Evolutionary conservation across 2,329 filamentous ascomycete species (phyloP).

Genomic region (Paracorniculantispora psalliotae): DNA sequence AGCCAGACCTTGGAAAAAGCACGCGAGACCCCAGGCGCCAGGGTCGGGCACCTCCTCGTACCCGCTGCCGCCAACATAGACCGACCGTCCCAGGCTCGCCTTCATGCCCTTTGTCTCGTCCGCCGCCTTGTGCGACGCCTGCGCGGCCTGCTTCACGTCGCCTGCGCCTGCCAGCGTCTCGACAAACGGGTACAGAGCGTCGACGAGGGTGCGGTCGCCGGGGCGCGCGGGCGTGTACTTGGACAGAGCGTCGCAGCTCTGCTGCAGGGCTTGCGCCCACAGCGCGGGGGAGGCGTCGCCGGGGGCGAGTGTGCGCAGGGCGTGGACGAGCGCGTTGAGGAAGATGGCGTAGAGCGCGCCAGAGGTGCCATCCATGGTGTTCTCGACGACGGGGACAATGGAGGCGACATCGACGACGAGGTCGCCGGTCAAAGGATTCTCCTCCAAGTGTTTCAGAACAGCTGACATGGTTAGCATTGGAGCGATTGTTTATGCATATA

Average conservation of each 20-base stretch:
- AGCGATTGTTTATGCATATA: background rate
- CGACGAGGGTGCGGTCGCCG: constrained; percentile 85
- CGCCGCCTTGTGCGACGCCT: constrained; percentile 69
- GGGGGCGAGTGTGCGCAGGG: constrained; percentile 39
- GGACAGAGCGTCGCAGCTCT: constrained; percentile 64
- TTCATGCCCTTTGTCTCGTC: constrained; percentile 88
- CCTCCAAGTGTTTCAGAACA: constrained; percentile 45
- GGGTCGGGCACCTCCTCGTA: constrained; percentile 50
- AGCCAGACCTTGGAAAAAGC: constrained; percentile 76
- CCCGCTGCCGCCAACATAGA: constrained; percentile 41
- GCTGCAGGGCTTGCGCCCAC: constrained; percentile 63
- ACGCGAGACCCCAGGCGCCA: constrained; percentile 69
- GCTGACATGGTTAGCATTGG: constrained; percentile 33
- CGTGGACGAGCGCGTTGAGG: constrained; percentile 75
- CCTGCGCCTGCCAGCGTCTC: constrained; percentile 61
- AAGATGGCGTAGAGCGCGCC: constrained; percentile 72
- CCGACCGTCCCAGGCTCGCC: constrained; percentile 66
- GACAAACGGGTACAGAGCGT: constrained; percentile 86
- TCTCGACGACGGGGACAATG: constrained; percentile 52
- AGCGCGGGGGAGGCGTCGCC: constrained; percentile 32
- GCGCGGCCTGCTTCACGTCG: constrained; percentile 66
- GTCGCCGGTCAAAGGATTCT: constrained; percentile 44
- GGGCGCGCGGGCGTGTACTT: constrained; percentile 86
- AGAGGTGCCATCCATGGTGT: constrained; percentile 57
- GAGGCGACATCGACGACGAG: constrained; percentile 47